phyloP scores from a whole-genome alignment of 495 filamentous ascomycete species.

The Xylaria grammica region DNA sequence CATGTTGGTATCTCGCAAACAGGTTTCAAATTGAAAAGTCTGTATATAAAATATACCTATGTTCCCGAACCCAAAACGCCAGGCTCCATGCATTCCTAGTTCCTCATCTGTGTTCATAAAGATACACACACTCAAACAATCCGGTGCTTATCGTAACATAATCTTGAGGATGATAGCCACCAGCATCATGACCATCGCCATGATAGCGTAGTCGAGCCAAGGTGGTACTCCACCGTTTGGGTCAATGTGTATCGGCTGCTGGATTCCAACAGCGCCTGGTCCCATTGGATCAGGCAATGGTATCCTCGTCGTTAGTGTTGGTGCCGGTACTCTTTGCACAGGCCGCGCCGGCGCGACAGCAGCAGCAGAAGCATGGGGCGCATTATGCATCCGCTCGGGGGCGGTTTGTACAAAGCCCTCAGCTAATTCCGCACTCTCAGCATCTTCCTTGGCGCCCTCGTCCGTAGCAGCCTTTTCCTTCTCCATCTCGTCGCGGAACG shows the following conservation, averaged over 20 bases:
- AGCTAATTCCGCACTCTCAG: slow-evolving; percentile 48
- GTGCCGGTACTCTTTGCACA: slow-evolving; percentile 38
- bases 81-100: slow-evolving; percentile 12
- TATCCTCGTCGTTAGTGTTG: slow-evolving; percentile 46
- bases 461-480: slow-evolving; percentile 25
- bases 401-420: slow-evolving; percentile 57
- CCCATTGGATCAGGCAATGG: slow-evolving; percentile 35
- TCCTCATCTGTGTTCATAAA: neutral
- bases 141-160: slow-evolving; percentile 24
- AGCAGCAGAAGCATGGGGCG: slow-evolving; percentile 16
- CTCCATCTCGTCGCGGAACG: slow-evolving; percentile 59
- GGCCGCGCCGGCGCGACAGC: slow-evolving; percentile 25
- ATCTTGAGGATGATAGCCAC: slow-evolving; percentile 58
- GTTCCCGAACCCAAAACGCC: slow-evolving; percentile 3
- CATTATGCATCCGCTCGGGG: slow-evolving; percentile 25
- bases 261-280: slow-evolving; percentile 3
- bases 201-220: slow-evolving; percentile 67
- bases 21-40: neutral
- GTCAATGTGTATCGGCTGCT: slow-evolving; percentile 22
- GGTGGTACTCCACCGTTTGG: slow-evolving; percentile 51
- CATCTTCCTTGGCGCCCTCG: slow-evolving; percentile 31
- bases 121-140: neutral
- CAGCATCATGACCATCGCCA: slow-evolving; percentile 55
- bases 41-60: slow-evolving; percentile 3
- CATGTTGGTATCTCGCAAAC: neutral